Evolutionary conservation across 1,284 basidiomycete species (phyloP).

Genomic region (Cryptococcus sp.): DNA sequence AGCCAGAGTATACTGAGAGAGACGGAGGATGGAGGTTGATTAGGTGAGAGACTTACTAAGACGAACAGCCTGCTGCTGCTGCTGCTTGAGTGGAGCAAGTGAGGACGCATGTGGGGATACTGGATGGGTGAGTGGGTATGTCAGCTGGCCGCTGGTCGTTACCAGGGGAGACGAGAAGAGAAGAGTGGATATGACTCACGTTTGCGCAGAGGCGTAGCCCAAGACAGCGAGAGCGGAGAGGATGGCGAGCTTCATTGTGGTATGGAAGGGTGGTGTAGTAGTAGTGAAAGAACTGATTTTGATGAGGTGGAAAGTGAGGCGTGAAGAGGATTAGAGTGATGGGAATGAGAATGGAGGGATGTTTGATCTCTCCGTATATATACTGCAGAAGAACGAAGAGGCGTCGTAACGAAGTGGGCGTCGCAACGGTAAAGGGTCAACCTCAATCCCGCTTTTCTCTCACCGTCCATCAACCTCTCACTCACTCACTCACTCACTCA

Average conservation of each 20-base stretch:
- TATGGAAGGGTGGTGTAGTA: too few species aligned
- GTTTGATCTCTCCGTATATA: too few species aligned
- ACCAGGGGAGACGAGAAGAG: not conserved
- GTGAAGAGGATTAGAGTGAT: too few species aligned
- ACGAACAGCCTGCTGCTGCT: slow-evolving; percentile 25
- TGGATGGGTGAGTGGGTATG: not conserved
- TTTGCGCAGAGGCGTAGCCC: slow-evolving; percentile 18
- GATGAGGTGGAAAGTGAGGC: too few species aligned
- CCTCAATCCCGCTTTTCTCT: too few species aligned
- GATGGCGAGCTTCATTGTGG: slow-evolving; percentile 22
- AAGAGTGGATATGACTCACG: slow-evolving; percentile 11
- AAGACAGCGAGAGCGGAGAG: slow-evolving; percentile 19
- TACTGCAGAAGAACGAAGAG: too few species aligned
- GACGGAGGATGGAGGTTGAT: not conserved
- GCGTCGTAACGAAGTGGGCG: too few species aligned
- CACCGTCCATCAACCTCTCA: too few species aligned
- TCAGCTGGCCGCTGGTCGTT: not conserved
- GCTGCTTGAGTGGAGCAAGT: slow-evolving; percentile 30
- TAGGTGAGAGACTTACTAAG: slow-evolving; percentile 22
- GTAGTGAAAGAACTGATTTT: too few species aligned
- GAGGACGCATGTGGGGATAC: slow-evolving; percentile 33
- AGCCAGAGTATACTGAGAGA: not conserved
- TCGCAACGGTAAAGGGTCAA: too few species aligned
- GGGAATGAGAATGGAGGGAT: too few species aligned
- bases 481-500: too few species aligned